Conservation (phyloP, 805 yeast species). For the Candida bentonensis region DNA sequence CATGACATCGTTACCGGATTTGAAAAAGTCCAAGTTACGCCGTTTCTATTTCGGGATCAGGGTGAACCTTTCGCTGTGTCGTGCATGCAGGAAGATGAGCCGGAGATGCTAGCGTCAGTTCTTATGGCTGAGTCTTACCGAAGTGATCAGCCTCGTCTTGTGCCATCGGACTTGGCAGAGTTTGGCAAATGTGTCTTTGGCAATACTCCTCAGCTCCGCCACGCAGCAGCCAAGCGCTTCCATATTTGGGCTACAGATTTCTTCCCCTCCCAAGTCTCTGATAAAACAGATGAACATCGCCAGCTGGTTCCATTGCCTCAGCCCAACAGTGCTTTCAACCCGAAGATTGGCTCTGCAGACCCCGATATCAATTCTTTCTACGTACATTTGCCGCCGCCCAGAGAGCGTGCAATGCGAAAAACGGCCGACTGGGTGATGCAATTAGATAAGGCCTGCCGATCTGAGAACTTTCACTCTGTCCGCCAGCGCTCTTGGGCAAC, state of each 20-base stretch:
- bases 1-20: constrained; percentile 8
- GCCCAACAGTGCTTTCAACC: too few relatives aligned
- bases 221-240: not conserved
- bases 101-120: not conserved
- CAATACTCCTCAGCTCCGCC: constrained; percentile 4
- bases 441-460: constrained; percentile 12
- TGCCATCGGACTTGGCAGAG: not conserved
- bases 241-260: not conserved
- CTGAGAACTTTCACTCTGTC: constrained; percentile 7
- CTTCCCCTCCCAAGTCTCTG: not conserved
- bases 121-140: not conserved
- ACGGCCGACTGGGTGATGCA: constrained; percentile 17
- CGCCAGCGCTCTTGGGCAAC: constrained; percentile 4
- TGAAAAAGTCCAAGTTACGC: constrained; percentile 8
- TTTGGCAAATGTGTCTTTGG: not conserved
- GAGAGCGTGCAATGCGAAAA: constrained; percentile 9
- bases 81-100: constrained; percentile 1
- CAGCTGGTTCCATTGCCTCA: too few relatives aligned
- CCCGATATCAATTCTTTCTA: too few relatives aligned
- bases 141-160: not conserved
- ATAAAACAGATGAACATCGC: too few relatives aligned
- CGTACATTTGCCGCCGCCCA: not conserved
- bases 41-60: constrained; percentile 11
- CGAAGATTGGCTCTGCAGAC: too few relatives aligned
- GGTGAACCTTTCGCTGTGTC: constrained; percentile 7